Evolutionary conservation across 305 asterid genomes (phyloP), one percentile per base, ranked within the genome.

Genomic region (Solanum hybrid): DNA sequence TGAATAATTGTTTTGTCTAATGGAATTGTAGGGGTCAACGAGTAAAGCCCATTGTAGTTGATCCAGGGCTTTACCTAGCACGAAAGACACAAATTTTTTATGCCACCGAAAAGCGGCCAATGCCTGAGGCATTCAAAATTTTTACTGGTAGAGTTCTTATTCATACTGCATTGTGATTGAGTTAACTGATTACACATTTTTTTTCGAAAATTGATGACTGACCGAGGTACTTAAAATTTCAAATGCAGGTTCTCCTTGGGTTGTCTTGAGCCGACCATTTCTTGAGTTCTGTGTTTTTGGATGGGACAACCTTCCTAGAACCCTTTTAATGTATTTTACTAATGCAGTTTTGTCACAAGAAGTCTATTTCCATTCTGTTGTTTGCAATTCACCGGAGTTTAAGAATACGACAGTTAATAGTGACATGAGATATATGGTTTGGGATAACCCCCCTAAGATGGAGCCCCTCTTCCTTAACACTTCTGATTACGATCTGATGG

Each of bases 391-490:
- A 64, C 95, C 93, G 0, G 98, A 95, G 90, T 97, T 94, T 93
- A 95, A 88, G 89, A 95, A 96, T 95, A 96, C 96, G 0, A 95
- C 98, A 0, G 93, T 96, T 45, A 97, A 97, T 89, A 94, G 95
- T 6, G 98, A 97, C 93, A 88, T 97, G 93, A 94, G 99, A 91
- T 97, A 95, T 88, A 88, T 97, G 80, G 96, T 94, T 13, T 97
- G 99, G 99, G 99, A 97, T 51, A 92, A 95, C 89, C 99, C 99
- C 32, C 99, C 99, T 10, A 95, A 96, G 92, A 96, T 96, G 99
- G 98, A 96, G 88, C 98, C 99, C 34, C 98, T 89, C 79, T 90
- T 91, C 93, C 97, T 97, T 12, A 91, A 91, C 90, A 77, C 91
- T 69, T 89, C 98, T 4, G 94, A 97, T 90, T 96, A 94, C 34